Evolutionary conservation across 306 rosid species (phyloP).

Genomic region (Alnus glutinosa): DNA sequence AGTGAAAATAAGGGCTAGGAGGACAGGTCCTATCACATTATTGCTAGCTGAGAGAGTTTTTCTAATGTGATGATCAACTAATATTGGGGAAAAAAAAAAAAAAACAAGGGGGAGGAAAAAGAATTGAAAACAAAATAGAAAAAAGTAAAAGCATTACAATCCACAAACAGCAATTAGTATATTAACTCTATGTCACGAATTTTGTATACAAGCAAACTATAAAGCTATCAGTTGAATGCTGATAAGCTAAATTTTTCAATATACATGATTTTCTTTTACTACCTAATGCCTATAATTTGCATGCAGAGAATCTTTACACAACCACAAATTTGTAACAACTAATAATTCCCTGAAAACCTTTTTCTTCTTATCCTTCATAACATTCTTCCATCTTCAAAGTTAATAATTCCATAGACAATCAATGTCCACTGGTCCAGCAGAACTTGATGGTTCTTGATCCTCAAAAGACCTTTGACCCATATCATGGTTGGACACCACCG

Average conservation of each 20-base stretch:
- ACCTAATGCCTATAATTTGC: neutral
- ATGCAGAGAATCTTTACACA: slow-evolving; percentile 21
- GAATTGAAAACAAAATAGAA: neutral
- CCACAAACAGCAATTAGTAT: slow-evolving; percentile 12
- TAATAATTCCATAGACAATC: slow-evolving; percentile 58
- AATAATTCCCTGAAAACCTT: neutral
- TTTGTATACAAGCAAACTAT: slow-evolving; percentile 23
- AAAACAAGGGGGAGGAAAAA: neutral
- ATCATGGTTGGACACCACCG: slow-evolving; percentile 39
- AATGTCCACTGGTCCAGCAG: slow-evolving; percentile 45
- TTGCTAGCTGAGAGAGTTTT: neutral
- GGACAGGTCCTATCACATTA: no score
- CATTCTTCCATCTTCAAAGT: slow-evolving; percentile 17
- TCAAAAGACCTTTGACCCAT: slow-evolving; percentile 36
- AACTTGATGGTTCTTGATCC: slow-evolving; percentile 47
- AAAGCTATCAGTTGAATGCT: neutral
- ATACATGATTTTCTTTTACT: slow-evolving; percentile 21
- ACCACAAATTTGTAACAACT: slow-evolving; percentile 5
- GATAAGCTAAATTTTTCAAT: neutral
- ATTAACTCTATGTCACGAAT: slow-evolving; percentile 11
- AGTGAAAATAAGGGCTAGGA: no score
- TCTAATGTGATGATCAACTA: neutral
- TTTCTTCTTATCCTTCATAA: neutral
- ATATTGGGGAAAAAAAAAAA: neutral
- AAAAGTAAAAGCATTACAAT: neutral